These are phyloP conservation scores for Phaffomyces thermotolerans DNA, from an alignment of 805 yeast species.

Conservation along the genomic window DNA sequence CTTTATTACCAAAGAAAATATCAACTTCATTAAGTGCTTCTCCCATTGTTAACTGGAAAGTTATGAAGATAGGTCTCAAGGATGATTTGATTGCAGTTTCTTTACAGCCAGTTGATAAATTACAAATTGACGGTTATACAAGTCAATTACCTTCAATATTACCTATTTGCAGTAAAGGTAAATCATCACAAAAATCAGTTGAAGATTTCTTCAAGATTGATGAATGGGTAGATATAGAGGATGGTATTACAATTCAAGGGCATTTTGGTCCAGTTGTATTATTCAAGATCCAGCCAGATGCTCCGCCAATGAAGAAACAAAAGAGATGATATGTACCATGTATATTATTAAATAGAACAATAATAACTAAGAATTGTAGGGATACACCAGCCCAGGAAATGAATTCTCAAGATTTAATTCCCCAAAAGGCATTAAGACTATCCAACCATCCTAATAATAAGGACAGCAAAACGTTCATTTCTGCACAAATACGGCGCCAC, in stretches of 20 bases:
- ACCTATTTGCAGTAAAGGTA: conserved; percentile 14
- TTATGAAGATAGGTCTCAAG: conserved; percentile 19
- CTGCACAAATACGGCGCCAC: conserved; percentile 41
- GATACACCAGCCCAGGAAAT: conserved; percentile 22
- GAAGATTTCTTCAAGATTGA: conserved; percentile 12
- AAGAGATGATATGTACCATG: background rate
- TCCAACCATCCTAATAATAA: conserved; percentile 7
- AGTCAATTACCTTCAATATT: conserved; percentile 14
- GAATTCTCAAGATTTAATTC: background rate
- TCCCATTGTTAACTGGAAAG: conserved; percentile 19
- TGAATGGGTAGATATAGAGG: conserved; percentile 15
- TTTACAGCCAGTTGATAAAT: conserved; percentile 13
- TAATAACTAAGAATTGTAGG: conserved; percentile 13
- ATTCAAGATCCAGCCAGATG: conserved; percentile 7
- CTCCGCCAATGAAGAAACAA: conserved; percentile 2
- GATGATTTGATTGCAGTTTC: conserved; percentile 16
- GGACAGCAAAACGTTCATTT: conserved; percentile 21
- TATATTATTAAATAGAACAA: background rate
- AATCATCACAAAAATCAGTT: conserved; percentile 8
- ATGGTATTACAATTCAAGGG: conserved; percentile 7
- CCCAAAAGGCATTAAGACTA: conserved; percentile 25
- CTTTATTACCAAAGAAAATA: conserved; percentile 4
- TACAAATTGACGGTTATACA: conserved; percentile 6
- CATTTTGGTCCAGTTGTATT: conserved; percentile 11
- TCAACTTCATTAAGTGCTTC: background rate